Evolutionary conservation across 805 yeast species (phyloP), one percentile per base, ranked within the genome.

Genomic region (Candida ascalaphidarum): DNA sequence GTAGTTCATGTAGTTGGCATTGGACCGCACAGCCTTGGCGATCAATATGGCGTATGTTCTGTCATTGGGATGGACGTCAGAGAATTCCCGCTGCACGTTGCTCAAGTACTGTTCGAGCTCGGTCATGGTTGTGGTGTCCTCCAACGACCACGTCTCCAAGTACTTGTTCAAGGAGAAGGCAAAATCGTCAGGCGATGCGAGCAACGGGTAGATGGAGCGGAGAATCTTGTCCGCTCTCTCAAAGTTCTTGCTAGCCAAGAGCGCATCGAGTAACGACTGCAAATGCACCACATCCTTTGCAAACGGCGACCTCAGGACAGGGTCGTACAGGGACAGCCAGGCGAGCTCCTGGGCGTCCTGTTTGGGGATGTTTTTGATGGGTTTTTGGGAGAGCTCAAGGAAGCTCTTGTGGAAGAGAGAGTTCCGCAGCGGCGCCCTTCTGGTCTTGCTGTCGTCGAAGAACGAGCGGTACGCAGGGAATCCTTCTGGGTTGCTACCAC

Each of bases 181-280:
- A 37, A 81, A 72, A 16, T 71, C 70, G 3, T 65, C 56, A 17
- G 50, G 32, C 29, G 37, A 52, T 34, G 40, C 59, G 50, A 36
- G 50, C 13, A 74, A 50, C 13, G 72, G 71, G 27, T 75, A 66
- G 26, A 84, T 60, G 3, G 86, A 77, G 30, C 65, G 61, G 22
- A 85, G 52, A 13, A 84, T 74, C 14, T 77, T 58, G 37, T 73
- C 75, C 0, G 95, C 94, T 44, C 95, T 64, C 14, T 66, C 70
- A 40, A 67, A 71, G 45, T 81, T 80, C 29, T 68, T 67, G 19
- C 81, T 69, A 24, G 74, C 71, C 18, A 85, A 46, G 39, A 88
- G 78, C 0, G 92, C 89, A 41, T 85, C 95, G 22, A 84, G 61
- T 20, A 85, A 54, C 3, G 88, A 71, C 76, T 88, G 85, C 12